Evolutionary conservation across 202 grass and related monocot species (phyloP).

Genomic region (Schoenoplectus triqueter): DNA sequence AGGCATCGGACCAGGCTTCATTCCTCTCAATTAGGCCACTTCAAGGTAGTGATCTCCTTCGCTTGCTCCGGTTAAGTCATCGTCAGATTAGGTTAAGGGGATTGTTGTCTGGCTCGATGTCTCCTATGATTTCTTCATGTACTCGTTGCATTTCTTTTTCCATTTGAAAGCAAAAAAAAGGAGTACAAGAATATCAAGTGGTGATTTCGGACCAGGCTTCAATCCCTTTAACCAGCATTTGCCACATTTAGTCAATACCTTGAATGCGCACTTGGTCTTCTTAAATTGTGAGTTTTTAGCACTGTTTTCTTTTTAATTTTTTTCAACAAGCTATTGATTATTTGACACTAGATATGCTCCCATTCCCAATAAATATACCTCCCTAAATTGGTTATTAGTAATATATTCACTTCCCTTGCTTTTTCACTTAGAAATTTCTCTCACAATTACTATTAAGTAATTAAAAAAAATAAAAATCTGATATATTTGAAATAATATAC

Average conservation of each 20-base stretch:
- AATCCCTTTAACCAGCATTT: constrained; percentile 85
- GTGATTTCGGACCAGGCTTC: constrained; percentile 98
- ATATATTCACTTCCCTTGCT: too few species aligned
- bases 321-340: background rate
- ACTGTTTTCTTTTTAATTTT: background rate
- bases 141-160: background rate
- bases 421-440: too few species aligned
- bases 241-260: constrained; percentile 24
- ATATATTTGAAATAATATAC: background rate
- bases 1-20: constrained; percentile 96
- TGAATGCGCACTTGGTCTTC: background rate
- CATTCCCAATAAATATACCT: background rate
- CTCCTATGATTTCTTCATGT: constrained; percentile 37
- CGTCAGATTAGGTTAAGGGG: constrained; percentile 71
- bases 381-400: background rate
- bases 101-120: constrained; percentile 95
- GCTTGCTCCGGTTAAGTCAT: background rate
- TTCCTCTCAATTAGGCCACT: constrained; percentile 65
- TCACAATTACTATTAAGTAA: background rate
- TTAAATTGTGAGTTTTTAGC: constrained; percentile 11
- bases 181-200: background rate
- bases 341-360: background rate
- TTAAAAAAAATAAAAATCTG: background rate
- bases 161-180: too few species aligned
- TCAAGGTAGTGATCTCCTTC: constrained; percentile 34